Percentiles rank a stretch among this genome's conserved stretches.
Evolutionary conservation across 345 rosid species (phyloP).

Genomic region (Gossypium anomalum): DNA sequence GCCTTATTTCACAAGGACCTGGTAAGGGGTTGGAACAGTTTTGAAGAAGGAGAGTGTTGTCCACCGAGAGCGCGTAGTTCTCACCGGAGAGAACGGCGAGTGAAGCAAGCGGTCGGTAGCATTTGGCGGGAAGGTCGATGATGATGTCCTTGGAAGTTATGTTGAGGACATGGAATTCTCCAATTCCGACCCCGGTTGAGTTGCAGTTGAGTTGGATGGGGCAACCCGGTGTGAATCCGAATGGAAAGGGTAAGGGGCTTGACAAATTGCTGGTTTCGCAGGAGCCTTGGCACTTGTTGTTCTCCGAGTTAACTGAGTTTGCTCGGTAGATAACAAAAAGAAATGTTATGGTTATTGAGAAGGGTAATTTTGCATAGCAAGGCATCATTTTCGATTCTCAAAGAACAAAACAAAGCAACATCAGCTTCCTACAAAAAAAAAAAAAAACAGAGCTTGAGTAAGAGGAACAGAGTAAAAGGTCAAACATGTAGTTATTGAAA

Average conservation of each 20-base stretch:
- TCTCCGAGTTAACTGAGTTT: constrained; percentile 17
- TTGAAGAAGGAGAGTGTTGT: constrained; percentile 58
- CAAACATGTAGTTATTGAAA: not conserved
- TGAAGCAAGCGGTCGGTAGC: constrained; percentile 33
- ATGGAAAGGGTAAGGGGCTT: constrained; percentile 46
- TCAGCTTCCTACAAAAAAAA: constrained; percentile 20
- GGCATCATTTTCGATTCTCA: constrained; percentile 19
- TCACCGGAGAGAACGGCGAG: constrained; percentile 36
- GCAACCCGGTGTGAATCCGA: constrained; percentile 62
- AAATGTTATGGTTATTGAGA: not conserved
- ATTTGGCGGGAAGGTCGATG: constrained; percentile 37
- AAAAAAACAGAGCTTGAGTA: not conserved
- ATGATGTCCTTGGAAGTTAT: constrained; percentile 41
- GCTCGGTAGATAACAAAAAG: constrained; percentile 3
- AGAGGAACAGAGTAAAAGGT: not conserved
- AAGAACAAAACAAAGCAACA: constrained; percentile 16
- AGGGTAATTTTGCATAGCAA: constrained; percentile 10
- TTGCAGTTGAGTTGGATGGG: constrained; percentile 43
- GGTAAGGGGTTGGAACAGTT: constrained; percentile 20
- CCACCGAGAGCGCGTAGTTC: constrained; percentile 38
- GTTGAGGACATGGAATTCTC: constrained; percentile 47
- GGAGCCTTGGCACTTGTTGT: constrained; percentile 11
- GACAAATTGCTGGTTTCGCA: constrained; percentile 37
- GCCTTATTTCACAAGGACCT: constrained; percentile 38
- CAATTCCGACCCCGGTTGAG: constrained; percentile 21